Base-by-base conservation (phyloP, 2,329 filamentous ascomycete species). In the Tolypocladium album region DNA sequence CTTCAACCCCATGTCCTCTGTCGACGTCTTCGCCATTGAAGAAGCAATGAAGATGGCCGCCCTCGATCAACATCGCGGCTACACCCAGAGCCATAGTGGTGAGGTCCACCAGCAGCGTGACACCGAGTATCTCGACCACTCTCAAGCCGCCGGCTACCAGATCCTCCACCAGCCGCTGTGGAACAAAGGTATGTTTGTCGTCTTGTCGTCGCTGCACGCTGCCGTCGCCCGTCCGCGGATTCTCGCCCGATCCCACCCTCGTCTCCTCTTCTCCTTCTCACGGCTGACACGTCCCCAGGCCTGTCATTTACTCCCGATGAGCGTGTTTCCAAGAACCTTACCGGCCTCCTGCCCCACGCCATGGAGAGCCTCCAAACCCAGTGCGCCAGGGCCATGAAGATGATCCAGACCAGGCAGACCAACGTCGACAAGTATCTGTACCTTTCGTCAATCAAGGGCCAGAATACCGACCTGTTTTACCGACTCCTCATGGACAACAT, bases 381-480 rank as follows among this genome's bases (percentile, higher is more conserved):
- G 72, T 83, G 81, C 68, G 79, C 79, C 67, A 79, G 85, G 75
- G 88, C 87, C 70, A 84, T 92, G 77, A 86, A 85, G 74, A 87
- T 92, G 77, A 87, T 93, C 68, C 81, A 86, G 61, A 82, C 82
- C 63, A 86, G 88, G 64, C 76, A 82, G 64, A 89, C 88, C 55
- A 77, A 79, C 65, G 85, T 94, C 68, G 89, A 93, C 81, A 90
- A 89, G 78, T 93, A 92, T 75, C 82, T 92, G 60, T 94, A 93
- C 76, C 80, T 94, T 72, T 89, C 88, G 53, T 81, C 83, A 64
- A 76, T 93, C 73, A 89, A 91, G 76, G 82, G 82, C 71, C 84
- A 87, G 68, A 93, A 92, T 72, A 82, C 85, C 63, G 87, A 93
- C 72, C 83, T 94, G 61, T 94, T 93, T 80, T 93, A 91, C 79